These are phyloP conservation scores for Diaporthe eres DNA, from an alignment of 2,329 filamentous ascomycete genomes.

Conservation along the genomic window DNA sequence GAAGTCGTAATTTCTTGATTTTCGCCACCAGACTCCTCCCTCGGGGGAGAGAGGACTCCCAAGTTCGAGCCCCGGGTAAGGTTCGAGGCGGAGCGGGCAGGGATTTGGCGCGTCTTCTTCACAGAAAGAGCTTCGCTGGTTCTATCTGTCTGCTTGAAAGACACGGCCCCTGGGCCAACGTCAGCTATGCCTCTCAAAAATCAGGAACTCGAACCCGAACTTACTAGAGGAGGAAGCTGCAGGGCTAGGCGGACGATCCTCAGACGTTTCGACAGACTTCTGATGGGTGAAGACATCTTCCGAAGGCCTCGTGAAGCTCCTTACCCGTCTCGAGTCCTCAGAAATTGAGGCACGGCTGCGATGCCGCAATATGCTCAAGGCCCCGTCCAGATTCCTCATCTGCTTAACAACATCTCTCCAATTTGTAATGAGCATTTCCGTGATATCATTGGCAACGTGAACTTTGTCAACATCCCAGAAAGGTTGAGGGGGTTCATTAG, in stretches of 20 bases:
- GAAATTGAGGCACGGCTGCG: conserved; percentile 28
- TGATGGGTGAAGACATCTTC: conserved; percentile 5
- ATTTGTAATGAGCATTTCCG: conserved; percentile 76
- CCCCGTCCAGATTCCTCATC: conserved; percentile 62
- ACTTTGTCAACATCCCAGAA: conserved; percentile 66
- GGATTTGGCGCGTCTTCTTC: conserved; percentile 38
- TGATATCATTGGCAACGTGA: conserved; percentile 69
- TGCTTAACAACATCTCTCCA: conserved; percentile 76
- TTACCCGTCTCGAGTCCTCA: conserved; percentile 38
- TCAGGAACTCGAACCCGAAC: background rate
- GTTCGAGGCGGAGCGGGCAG: conserved; percentile 24
- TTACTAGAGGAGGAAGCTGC: conserved; percentile 22
- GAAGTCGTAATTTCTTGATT: background rate
- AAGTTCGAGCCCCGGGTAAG: background rate
- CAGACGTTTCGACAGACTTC: background rate
- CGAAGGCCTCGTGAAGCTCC: conserved; percentile 33
- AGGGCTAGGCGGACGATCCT: conserved; percentile 9
- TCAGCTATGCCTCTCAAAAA: conserved; percentile 12
- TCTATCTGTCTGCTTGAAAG: conserved; percentile 40
- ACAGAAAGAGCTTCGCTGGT: conserved; percentile 40
- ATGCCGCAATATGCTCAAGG: conserved; percentile 48
- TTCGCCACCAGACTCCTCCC: conserved; percentile 31
- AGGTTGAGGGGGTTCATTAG: conserved; percentile 43
- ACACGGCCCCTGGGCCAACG: conserved; percentile 35
- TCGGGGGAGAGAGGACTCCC: conserved; percentile 31